phyloP scores from a whole-genome alignment of 2,329 filamentous ascomycete species.

The Beauveria sp. region DNA sequence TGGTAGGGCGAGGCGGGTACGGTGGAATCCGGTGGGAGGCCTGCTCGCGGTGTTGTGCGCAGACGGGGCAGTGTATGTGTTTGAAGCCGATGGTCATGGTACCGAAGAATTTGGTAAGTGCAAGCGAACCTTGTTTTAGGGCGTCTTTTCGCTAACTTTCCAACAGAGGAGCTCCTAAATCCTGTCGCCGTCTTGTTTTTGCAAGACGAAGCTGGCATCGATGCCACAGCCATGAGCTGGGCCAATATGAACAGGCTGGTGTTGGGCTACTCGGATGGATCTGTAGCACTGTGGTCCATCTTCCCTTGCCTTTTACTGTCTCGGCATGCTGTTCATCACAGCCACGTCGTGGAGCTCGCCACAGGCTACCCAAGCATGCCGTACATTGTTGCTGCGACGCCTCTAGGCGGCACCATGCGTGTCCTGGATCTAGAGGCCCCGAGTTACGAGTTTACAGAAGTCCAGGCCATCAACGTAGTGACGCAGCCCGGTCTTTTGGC shows the following conservation, averaged over 20 bases:
- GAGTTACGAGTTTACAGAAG: conserved; percentile 45
- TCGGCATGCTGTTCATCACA: conserved; percentile 46
- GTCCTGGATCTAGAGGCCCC: conserved; percentile 47
- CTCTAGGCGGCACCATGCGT: conserved; percentile 45
- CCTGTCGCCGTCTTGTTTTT: conserved; percentile 39
- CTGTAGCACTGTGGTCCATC: conserved; percentile 49
- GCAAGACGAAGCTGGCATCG: conserved; percentile 37
- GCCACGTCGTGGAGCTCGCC: conserved; percentile 45
- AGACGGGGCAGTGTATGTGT: conserved; percentile 43
- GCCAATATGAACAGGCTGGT: conserved; percentile 46
- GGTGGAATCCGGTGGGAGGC: conserved; percentile 45
- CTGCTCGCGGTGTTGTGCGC: conserved; percentile 43
- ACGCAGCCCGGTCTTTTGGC: conserved; percentile 46
- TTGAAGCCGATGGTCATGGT: conserved; percentile 32
- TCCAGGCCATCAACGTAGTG: conserved; percentile 41
- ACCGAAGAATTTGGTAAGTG: conserved; percentile 33
- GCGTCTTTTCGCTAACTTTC: conserved; percentile 18
- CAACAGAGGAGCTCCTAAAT: conserved; percentile 36
- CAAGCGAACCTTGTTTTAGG: neutral
- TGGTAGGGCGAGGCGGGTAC: conserved; percentile 42
- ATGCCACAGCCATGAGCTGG: conserved; percentile 49
- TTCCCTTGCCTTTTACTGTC: conserved; percentile 40
- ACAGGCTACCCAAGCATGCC: conserved; percentile 50
- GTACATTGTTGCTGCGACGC: conserved; percentile 46
- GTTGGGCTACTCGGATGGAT: conserved; percentile 49